Evolutionary conservation across 257 asterid genomes (phyloP).

Genomic region (Paraleonurus japonicus): DNA sequence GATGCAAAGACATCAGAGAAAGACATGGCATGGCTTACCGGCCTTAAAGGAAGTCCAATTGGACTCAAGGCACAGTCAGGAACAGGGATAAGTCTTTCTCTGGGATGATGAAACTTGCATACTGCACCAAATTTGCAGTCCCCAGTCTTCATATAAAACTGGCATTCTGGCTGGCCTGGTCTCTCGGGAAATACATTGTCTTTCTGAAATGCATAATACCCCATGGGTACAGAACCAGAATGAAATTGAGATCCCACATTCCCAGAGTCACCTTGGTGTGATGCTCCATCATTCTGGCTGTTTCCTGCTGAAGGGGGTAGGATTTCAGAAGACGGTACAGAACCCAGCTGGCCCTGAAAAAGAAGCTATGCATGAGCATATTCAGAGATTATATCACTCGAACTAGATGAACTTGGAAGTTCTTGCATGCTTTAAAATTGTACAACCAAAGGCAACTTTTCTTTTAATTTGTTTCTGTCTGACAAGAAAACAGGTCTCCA

Average conservation of each 20-base stretch:
- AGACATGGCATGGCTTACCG: constrained; percentile 53
- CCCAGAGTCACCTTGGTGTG: constrained; percentile 51
- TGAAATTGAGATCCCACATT: constrained; percentile 55
- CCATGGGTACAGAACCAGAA: constrained; percentile 64
- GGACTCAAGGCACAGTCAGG: constrained; percentile 91
- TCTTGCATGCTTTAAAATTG: constrained; percentile 6
- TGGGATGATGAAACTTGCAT: constrained; percentile 95
- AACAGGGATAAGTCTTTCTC: constrained; percentile 73
- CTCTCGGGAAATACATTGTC: constrained; percentile 92
- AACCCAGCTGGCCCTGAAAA: constrained; percentile 74
- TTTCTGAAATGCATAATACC: constrained; percentile 69
- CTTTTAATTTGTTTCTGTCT: not conserved
- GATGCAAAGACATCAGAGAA: constrained; percentile 26
- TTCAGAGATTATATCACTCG: constrained; percentile 25
- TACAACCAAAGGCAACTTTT: not conserved
- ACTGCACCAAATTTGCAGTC: constrained; percentile 96
- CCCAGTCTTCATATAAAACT: constrained; percentile 94
- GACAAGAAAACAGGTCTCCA: not conserved
- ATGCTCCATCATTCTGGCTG: constrained; percentile 47
- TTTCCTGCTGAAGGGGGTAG: constrained; percentile 61
- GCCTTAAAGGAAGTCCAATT: constrained; percentile 89
- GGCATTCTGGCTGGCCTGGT: constrained; percentile 96
- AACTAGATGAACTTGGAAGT: constrained; percentile 12
- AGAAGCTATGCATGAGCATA: constrained; percentile 24
- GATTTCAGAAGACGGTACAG: constrained; percentile 71